phyloP scores from a whole-genome alignment of 305 asterid species.

The Fraxinus sp. region DNA sequence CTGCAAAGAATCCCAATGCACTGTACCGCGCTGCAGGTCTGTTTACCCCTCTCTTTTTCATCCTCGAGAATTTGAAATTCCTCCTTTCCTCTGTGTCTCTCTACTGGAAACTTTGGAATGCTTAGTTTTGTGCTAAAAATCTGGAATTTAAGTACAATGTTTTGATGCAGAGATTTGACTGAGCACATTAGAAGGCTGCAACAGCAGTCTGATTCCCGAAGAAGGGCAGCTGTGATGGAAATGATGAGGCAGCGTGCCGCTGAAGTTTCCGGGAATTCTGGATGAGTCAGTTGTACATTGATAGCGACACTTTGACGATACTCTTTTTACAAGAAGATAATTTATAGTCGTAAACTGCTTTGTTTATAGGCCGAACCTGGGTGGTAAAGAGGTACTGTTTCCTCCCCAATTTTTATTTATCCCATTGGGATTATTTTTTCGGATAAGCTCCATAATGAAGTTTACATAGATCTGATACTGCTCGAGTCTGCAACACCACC shows the following conservation, averaged over 20 bases:
- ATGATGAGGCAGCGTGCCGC: constrained; percentile 80
- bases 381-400: constrained; percentile 18
- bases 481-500: not conserved
- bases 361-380: not conserved
- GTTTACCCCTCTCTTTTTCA: constrained; percentile 16
- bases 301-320: constrained; percentile 5
- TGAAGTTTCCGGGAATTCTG: constrained; percentile 39
- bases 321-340: constrained; percentile 15
- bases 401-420: constrained; percentile 1
- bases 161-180: constrained; percentile 52
- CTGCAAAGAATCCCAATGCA: constrained; percentile 86
- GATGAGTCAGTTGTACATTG: constrained; percentile 31
- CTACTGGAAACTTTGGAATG: not conserved
- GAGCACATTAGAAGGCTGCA: constrained; percentile 57
- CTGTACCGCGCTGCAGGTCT: constrained; percentile 97
- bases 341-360: constrained; percentile 12
- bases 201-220: constrained; percentile 65
- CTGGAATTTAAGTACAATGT: not conserved
- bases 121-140: not conserved
- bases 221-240: constrained; percentile 74
- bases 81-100: not conserved
- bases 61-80: not conserved
- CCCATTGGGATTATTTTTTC: constrained; percentile 9
- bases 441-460: constrained; percentile 28
- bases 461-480: constrained; percentile 16